Evolutionary conservation across 2,329 filamentous ascomycete species (phyloP).

Genomic region (Epichloe gansuensis): DNA sequence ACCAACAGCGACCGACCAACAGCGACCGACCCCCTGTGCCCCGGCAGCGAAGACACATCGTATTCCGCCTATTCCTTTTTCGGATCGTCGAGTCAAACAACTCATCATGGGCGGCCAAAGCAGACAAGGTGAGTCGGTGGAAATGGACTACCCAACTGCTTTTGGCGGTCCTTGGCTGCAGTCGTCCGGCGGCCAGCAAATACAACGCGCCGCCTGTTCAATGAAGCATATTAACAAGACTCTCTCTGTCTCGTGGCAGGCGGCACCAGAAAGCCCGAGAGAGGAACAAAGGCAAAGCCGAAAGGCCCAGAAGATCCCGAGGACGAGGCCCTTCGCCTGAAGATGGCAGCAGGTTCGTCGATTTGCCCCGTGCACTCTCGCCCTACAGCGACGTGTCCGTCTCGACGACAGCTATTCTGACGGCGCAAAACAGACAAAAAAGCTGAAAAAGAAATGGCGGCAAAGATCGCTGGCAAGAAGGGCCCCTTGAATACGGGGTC

Average conservation of each 20-base stretch:
- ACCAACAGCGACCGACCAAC: no score
- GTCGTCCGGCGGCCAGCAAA: no score
- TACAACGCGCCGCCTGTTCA: no score
- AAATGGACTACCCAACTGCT: neutral
- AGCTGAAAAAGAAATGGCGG: slow-evolving; percentile 72
- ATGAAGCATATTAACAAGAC: no score
- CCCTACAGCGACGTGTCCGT: neutral
- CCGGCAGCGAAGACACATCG: neutral
- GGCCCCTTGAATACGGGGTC: slow-evolving; percentile 73
- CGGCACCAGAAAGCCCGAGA: slow-evolving; percentile 74
- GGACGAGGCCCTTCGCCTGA: slow-evolving; percentile 68
- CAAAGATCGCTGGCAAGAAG: slow-evolving; percentile 65
- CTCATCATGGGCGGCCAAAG: slow-evolving; percentile 25
- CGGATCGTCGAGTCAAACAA: neutral
- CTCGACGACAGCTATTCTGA: no score
- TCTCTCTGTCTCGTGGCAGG: slow-evolving; percentile 30
- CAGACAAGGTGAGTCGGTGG: slow-evolving; percentile 22
- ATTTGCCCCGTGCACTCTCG: neutral
- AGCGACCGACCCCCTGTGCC: no score
- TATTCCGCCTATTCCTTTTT: neutral
- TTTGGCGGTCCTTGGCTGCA: no score
- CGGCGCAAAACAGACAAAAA: slow-evolving; percentile 50
- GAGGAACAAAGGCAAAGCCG: no score
- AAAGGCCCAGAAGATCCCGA: slow-evolving; percentile 51
- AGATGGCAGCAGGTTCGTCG: slow-evolving; percentile 67